Conservation (phyloP, 345 rosid genomes). For the Iberis pinnata region DNA sequence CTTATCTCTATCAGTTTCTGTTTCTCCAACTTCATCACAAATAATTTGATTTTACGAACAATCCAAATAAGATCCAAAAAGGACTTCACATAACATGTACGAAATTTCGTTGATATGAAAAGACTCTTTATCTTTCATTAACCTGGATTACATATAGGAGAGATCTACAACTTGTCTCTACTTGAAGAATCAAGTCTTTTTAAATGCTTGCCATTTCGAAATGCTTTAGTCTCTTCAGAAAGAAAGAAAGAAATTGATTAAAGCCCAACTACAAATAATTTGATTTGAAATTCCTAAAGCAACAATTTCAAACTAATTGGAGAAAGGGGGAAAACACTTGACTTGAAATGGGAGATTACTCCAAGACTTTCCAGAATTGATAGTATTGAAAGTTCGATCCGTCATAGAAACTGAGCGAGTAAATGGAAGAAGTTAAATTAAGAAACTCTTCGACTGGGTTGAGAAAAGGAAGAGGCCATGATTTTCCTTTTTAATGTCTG, state of each 20-base stretch:
- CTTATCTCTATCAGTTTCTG: constrained; percentile 69
- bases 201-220: constrained; percentile 40
- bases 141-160: constrained; percentile 87
- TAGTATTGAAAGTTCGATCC: constrained; percentile 1
- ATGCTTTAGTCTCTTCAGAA: constrained; percentile 23
- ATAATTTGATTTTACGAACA: constrained; percentile 44
- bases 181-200: constrained; percentile 48
- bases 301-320: not conserved
- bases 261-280: not conserved
- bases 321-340: not conserved
- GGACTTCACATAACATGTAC: not conserved
- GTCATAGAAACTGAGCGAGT: not conserved
- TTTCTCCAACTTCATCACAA: constrained; percentile 97
- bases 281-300: not conserved
- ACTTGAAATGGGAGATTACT: constrained; percentile 22
- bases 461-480: too few species aligned
- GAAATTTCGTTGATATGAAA: too few species aligned
- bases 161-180: constrained; percentile 76
- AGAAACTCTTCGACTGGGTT: not conserved
- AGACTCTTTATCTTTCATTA: too few species aligned
- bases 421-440: constrained; percentile 8
- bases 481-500: too few species aligned
- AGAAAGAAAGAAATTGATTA: not conserved
- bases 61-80: not conserved
- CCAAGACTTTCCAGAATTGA: constrained; percentile 18